These are phyloP conservation scores for Claviceps sp. DNA, from an alignment of 2,329 filamentous ascomycete species.

Conservation along the genomic window DNA sequence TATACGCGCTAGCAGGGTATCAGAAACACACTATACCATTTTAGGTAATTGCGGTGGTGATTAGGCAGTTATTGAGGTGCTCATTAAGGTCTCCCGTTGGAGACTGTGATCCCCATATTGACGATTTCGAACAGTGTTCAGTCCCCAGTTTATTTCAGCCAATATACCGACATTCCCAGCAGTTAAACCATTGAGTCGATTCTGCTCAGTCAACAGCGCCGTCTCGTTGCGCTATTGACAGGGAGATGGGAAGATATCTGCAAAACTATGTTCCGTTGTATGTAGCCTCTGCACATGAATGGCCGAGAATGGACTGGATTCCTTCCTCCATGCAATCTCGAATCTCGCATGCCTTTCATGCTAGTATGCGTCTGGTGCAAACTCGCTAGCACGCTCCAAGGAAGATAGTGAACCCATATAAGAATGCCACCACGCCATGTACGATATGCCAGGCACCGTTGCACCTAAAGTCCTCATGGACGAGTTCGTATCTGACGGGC, in stretches of 20 bases:
- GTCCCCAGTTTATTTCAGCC: too few relatives aligned
- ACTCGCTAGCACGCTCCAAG: neutral
- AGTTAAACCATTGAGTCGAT: too few relatives aligned
- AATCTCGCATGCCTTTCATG: neutral
- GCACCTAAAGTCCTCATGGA: neutral
- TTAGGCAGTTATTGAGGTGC: too few relatives aligned
- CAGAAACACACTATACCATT: too few relatives aligned
- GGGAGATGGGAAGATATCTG: neutral
- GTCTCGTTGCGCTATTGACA: too few relatives aligned
- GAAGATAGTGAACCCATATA: neutral
- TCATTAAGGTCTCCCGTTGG: neutral
- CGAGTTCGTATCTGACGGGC: neutral
- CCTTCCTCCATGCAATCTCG: neutral
- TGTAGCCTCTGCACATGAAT: neutral
- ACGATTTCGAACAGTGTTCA: too few relatives aligned
- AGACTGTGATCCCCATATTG: neutral
- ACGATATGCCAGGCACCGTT: slow-evolving; percentile 1
- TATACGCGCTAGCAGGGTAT: too few relatives aligned
- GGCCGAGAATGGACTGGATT: neutral
- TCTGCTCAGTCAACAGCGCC: too few relatives aligned
- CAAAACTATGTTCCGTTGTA: neutral
- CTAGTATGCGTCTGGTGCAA: neutral
- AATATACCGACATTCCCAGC: too few relatives aligned
- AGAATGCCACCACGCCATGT: slow-evolving; percentile 5
- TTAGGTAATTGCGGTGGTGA: too few relatives aligned